phyloP scores from a whole-genome alignment of 75 land plant species.

The Gnetum montanum region DNA sequence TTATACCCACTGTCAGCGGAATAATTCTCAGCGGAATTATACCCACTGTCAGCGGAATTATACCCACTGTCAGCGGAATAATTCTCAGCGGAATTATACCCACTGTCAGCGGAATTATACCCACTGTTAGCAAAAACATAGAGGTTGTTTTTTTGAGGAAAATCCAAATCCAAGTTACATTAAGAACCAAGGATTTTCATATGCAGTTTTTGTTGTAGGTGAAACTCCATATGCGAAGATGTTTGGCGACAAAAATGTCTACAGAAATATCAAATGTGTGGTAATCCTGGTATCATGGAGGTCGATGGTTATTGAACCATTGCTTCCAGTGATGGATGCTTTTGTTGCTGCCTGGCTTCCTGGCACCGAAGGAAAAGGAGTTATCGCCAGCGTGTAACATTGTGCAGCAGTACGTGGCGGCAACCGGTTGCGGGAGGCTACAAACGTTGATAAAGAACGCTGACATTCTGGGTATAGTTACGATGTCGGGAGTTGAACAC shows the following conservation, averaged over 20 bases:
- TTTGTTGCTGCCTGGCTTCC: constrained; percentile 87
- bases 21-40: too few species aligned
- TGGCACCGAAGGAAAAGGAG: constrained; percentile 75
- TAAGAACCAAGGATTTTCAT: constrained; percentile 17
- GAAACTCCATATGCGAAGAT: constrained; percentile 45
- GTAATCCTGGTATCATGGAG: constrained; percentile 73
- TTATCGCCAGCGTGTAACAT: constrained; percentile 82
- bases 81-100: too few species aligned
- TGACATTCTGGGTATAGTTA: constrained; percentile 58
- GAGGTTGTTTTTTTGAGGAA: constrained; percentile 25
- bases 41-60: too few species aligned
- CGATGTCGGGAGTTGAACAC: constrained; percentile 42
- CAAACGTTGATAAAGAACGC: constrained; percentile 45
- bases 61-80: too few species aligned
- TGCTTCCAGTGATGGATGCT: constrained; percentile 38
- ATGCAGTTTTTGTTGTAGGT: constrained; percentile 44
- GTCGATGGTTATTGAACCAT: constrained; percentile 61
- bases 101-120: constrained; percentile 16
- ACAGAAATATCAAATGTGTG: constrained; percentile 38
- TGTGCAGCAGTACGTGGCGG: constrained; percentile 79
- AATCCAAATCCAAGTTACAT: constrained; percentile 16
- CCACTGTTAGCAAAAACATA: constrained; percentile 11
- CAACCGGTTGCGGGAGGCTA: constrained; percentile 57
- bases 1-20: too few species aligned
- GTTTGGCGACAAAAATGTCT: constrained; percentile 38